Percentiles rank a stretch among this genome's conserved stretches.
These are phyloP conservation scores for Silene coronaria DNA, from an alignment of 179 eudicot genomes.

Conservation along the genomic window DNA sequence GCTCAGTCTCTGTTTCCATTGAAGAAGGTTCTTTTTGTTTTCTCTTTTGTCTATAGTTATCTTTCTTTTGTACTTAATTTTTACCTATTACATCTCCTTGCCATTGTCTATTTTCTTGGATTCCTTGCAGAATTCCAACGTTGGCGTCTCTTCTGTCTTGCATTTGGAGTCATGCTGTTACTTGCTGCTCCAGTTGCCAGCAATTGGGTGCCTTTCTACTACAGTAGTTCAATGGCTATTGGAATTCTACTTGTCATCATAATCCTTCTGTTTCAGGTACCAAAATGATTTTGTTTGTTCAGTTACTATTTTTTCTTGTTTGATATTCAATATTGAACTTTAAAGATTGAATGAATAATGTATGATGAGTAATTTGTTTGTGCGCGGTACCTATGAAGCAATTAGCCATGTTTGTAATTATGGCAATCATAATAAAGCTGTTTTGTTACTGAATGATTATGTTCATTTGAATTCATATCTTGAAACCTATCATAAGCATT, in stretches of 20 bases:
- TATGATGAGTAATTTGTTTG: background rate
- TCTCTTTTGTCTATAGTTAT: background rate
- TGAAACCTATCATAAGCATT: background rate
- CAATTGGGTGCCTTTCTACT: slow-evolving; percentile 91
- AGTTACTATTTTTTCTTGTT: background rate
- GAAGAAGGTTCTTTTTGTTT: slow-evolving; percentile 54
- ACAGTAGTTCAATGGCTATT: slow-evolving; percentile 85
- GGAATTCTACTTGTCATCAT: slow-evolving; percentile 78
- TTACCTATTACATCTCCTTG: background rate
- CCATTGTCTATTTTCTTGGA: background rate
- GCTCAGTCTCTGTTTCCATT: slow-evolving; percentile 57
- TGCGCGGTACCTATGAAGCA: background rate
- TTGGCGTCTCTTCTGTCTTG: slow-evolving; percentile 78
- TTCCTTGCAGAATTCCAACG: slow-evolving; percentile 62
- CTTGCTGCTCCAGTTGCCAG: slow-evolving; percentile 73
- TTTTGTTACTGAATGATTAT: background rate
- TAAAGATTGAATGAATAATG: background rate
- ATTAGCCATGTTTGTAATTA: background rate
- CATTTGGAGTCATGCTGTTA: slow-evolving; percentile 50
- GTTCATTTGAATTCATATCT: background rate
- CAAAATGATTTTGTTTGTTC: background rate
- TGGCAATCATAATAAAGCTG: background rate
- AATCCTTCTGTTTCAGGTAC: slow-evolving; percentile 89
- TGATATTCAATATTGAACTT: background rate
- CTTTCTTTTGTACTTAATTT: background rate